Evolutionary conservation across 148 eudicot genomes (phyloP).

Genomic region (Beta vulgaris): DNA sequence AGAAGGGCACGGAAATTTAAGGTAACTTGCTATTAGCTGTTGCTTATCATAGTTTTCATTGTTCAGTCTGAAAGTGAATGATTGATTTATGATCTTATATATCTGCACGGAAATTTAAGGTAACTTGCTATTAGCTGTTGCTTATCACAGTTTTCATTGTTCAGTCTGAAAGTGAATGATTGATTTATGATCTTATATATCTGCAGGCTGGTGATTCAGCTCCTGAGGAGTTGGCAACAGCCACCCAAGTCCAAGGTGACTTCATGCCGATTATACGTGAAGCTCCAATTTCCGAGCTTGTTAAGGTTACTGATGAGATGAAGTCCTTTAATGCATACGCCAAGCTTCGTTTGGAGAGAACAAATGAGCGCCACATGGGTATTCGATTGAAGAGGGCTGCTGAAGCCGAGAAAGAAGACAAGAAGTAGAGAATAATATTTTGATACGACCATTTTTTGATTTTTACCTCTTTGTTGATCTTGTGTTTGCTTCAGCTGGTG

Average conservation of each 20-base stretch:
- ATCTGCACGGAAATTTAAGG: no score
- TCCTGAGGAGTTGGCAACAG: conserved; percentile 45
- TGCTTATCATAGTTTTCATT: neutral
- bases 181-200: conserved; percentile 30
- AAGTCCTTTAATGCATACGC: conserved; percentile 50
- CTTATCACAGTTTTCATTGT: neutral
- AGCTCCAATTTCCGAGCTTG: conserved; percentile 42
- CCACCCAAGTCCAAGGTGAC: conserved; percentile 51
- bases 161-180: neutral
- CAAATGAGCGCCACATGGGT: conserved; percentile 47
- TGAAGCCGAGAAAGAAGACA: conserved; percentile 62
- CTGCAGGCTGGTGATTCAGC: conserved; percentile 68
- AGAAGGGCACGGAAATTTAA: conserved; percentile 50
- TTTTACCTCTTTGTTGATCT: conserved; percentile 25
- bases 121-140: neutral
- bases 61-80: neutral
- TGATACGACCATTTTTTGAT: no score
- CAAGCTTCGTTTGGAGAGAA: conserved; percentile 54
- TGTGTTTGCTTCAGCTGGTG: conserved; percentile 21
- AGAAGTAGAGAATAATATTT: conserved; percentile 41
- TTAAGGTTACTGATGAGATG: conserved; percentile 54
- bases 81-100: conserved; percentile 26
- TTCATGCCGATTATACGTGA: conserved; percentile 40
- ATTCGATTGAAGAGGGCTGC: conserved; percentile 55
- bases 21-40: conserved; percentile 29